phyloP scores from a whole-genome alignment of 208 protist species.

The Crithidia brevicula region DNA sequence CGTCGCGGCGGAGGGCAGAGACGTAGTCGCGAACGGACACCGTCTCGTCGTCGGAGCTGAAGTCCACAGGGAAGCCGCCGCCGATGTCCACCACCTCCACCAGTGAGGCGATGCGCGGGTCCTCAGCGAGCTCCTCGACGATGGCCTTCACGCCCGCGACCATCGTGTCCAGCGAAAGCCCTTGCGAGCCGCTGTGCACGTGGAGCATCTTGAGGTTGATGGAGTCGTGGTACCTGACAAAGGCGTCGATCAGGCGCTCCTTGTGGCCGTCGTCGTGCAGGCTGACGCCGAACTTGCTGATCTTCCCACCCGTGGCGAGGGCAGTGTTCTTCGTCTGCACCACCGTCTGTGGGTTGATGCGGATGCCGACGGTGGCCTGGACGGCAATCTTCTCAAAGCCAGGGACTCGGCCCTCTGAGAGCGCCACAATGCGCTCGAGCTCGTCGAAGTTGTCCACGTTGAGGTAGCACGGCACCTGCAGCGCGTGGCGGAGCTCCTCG shows the following conservation, averaged over 20 bases:
- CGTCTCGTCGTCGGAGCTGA: slow-evolving; percentile 45
- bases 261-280: slow-evolving; percentile 53
- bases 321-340: slow-evolving; percentile 44
- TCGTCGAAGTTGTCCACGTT: slow-evolving; percentile 83
- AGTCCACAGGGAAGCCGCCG: slow-evolving; percentile 68
- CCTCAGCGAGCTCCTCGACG: slow-evolving; percentile 32
- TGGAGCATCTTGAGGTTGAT: slow-evolving; percentile 67
- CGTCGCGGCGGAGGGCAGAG: slow-evolving; percentile 26
- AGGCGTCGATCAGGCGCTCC: slow-evolving; percentile 44
- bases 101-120: slow-evolving; percentile 29
- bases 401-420: slow-evolving; percentile 28
- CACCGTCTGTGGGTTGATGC: slow-evolving; percentile 75
- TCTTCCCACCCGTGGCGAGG: slow-evolving; percentile 49
- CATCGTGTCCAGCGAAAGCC: slow-evolving; percentile 60
- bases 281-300: slow-evolving; percentile 77
- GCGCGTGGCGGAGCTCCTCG: slow-evolving; percentile 57
- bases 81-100: slow-evolving; percentile 62
- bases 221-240: slow-evolving; percentile 39
- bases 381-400: slow-evolving; percentile 22
- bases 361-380: slow-evolving; percentile 53
- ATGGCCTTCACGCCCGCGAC: slow-evolving; percentile 51
- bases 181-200: slow-evolving; percentile 74
- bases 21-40: slow-evolving; percentile 49
- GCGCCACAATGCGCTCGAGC: slow-evolving; percentile 49
- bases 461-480: slow-evolving; percentile 53